Evolutionary conservation across 108 stramenopile species (phyloP), one percentile per base, ranked within the genome.

Genomic region (Cyclotella sp.): DNA sequence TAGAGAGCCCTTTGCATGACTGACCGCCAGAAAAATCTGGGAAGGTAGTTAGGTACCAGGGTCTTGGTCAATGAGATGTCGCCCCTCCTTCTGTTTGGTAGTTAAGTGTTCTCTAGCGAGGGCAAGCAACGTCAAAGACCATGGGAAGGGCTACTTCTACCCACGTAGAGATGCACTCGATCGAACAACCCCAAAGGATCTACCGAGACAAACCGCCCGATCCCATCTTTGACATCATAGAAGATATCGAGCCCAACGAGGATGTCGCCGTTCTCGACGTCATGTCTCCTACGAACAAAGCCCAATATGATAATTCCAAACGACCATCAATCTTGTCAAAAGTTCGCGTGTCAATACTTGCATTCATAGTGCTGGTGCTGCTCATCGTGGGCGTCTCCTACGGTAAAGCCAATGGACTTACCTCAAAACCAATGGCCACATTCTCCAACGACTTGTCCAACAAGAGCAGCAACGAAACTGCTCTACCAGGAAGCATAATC

Each of bases 401-500:
- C 34, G n/a, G 30, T 12, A 39, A n/a, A 14, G 14, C 29, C 29
- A 61, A 30, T 6, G 34, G 34, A 39, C 29, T 16, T n/a, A 39
- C 14, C 13, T 30, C 60, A n/a, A 30, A 29, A 14, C 60, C 60
- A 61, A 30, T 21, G 2, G 14, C 60, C 34, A 61, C 60, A 39
- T 21, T 61, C 13, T 61, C 60, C 29, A 24, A 8, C 55, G 55
- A 24, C 1, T 55, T 55, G 47, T n/a, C 15, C 1, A n/a, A 55
- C 55, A n/a, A 39, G 30, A 61, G 18, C 60, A 49, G 47, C 47
- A 49, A 49, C n/a, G 18, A 49, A 24, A 70, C 29, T 16, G 1
- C 12, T 27, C 30, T 34, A 34, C 28, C 39, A 28, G 52, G 64
- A 21, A 65, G 63, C 16, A 60, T 76, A 15, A 41, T 76, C 42